A percentile compares a stretch with the other conserved stretches of the same genome.
phyloP scores from a whole-genome alignment of 345 rosid species.

The Dipteronia sinensis region DNA sequence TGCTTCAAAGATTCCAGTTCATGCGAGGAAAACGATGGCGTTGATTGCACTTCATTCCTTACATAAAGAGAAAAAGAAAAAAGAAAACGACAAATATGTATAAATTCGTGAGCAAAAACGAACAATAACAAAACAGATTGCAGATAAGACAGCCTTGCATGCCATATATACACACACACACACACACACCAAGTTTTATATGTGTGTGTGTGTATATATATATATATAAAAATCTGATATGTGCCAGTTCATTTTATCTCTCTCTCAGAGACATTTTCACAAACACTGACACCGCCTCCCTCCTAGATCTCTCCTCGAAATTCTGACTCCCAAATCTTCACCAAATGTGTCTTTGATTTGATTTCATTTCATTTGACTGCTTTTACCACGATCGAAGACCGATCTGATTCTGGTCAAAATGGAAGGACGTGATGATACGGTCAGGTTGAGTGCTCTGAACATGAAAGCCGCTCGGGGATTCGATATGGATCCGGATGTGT shows the following conservation, averaged over 20 bases:
- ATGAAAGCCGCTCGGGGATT: conserved; percentile 62
- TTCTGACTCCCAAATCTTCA: conserved; percentile 17
- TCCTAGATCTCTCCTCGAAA: conserved; percentile 41
- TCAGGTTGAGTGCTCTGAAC: conserved; percentile 64
- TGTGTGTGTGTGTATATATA: no score
- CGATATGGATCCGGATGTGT: conserved; percentile 64
- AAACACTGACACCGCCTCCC: conserved; percentile 24
- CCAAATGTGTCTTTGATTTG: conserved; percentile 17
- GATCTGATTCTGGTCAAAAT: conserved; percentile 28
- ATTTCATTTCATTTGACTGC: neutral
- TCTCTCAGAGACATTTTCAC: conserved; percentile 28
- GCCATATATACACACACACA: neutral
- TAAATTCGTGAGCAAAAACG: conserved; percentile 4
- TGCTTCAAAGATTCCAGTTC: conserved; percentile 38
- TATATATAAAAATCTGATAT: neutral
- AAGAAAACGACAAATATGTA: neutral
- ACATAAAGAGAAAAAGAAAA: neutral
- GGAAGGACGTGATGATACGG: conserved; percentile 94
- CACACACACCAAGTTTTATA: neutral
- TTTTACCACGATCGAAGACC: conserved; percentile 1
- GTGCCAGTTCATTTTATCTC: conserved; percentile 36
- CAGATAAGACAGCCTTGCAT: conserved; percentile 31
- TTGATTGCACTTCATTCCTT: conserved; percentile 46
- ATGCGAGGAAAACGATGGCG: conserved; percentile 48
- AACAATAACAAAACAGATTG: conserved; percentile 11